Percentiles rank a stretch among this genome's conserved stretches.
Conservation (phyloP, 805 yeast genomes). For the Schwanniomyces vanrijiae region DNA sequence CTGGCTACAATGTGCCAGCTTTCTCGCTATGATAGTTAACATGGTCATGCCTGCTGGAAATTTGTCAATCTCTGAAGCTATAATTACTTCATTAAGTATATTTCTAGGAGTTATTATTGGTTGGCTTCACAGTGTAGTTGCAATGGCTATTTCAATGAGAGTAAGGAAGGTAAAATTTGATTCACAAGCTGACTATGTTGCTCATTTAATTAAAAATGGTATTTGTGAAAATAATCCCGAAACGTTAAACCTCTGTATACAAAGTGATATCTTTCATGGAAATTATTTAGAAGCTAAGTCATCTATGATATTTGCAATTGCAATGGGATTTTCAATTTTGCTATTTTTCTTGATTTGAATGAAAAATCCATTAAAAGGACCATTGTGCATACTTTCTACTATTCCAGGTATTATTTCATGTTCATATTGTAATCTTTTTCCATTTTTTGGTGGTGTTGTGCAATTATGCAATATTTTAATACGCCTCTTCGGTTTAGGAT, state of each 20-base stretch:
- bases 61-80: constrained; percentile 17
- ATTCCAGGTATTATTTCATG: constrained; percentile 20
- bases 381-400: constrained; percentile 20
- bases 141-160: constrained; percentile 21
- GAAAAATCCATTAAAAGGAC: constrained; percentile 16
- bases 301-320: constrained; percentile 21
- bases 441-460: constrained; percentile 24
- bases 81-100: constrained; percentile 14
- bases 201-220: constrained; percentile 22
- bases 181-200: constrained; percentile 11
- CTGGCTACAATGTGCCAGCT: constrained; percentile 33
- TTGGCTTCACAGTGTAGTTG: constrained; percentile 24
- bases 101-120: constrained; percentile 16
- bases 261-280: constrained; percentile 22
- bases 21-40: constrained; percentile 26
- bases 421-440: constrained; percentile 26
- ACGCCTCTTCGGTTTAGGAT: constrained; percentile 25
- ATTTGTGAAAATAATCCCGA: constrained; percentile 18
- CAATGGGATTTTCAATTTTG: constrained; percentile 20
- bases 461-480: constrained; percentile 16
- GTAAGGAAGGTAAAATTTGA: constrained; percentile 25
- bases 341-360: constrained; percentile 20
- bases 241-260: constrained; percentile 16
- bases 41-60: constrained; percentile 29
- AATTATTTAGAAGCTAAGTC: constrained; percentile 18